Base-by-base conservation (phyloP, 2,329 filamentous ascomycete species). In the Fusarium proliferatum region DNA sequence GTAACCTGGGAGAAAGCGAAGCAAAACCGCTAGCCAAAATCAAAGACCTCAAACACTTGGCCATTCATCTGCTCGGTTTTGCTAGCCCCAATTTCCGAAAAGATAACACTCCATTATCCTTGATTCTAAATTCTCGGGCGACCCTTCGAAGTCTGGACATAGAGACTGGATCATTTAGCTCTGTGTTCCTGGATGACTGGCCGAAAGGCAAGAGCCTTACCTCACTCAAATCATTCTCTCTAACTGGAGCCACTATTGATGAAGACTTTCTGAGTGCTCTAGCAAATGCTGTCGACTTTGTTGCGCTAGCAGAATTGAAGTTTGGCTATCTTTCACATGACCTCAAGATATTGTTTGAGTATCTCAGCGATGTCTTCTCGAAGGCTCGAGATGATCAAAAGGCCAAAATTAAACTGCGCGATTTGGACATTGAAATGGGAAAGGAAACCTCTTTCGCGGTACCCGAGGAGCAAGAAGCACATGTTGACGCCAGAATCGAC, bases 41-140 rank as follows among this genome's bases (percentile, higher is more conserved):
- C 17, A 66, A 73, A 39, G 66, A 73, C 16, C 42, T 76, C 11
- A 65, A 65, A 46, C 70, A 77, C 51, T 34, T 77, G 6, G 28
- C 11, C 15, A 9, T 76, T 3, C 39, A 39, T 17, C 13, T 42
- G 17, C n/a, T 16, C 17, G 60, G 60, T 23, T 59, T 34, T 58
- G 21, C 11, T n/a, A 8, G 17, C 30, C 23, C 30, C 9, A 21
- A 28, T 9, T 38, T n/a, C n/a, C 23, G 21, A 21, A 30, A n/a
- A 21, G 30, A 21, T 0, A 28, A 43, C 26, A 21, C 16, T 19
- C 34, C 26, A 45, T 38, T 42, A 30, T 11, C 33, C 9, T 13
- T 71, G 46, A 38, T 76, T 11, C 23, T 48, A 8, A 78, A 77
- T 38, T 78, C 76, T 2, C 45, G 28, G 3, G 68, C 68, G 4